These are phyloP conservation scores for Heterobasidion irregulare DNA, from an alignment of 1,284 basidiomycete genomes.

Conservation along the genomic window DNA sequence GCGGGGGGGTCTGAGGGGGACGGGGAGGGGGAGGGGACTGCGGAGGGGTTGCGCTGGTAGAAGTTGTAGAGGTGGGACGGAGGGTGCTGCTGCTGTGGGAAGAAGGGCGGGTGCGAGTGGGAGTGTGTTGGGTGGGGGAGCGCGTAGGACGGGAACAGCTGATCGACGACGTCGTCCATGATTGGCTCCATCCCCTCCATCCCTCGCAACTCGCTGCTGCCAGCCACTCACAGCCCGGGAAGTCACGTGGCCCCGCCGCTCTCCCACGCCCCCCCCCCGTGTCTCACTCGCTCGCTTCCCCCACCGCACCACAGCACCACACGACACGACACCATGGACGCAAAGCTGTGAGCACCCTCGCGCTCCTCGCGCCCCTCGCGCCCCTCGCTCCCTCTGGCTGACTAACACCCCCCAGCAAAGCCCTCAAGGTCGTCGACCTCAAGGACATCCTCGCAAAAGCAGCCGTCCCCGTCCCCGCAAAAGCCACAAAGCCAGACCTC, in stretches of 20 bases:
- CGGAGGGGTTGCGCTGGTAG: slow-evolving; percentile 5
- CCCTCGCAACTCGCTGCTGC: slow-evolving; percentile 15
- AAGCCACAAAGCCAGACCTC: slow-evolving; percentile 60
- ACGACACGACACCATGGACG: slow-evolving; percentile 33
- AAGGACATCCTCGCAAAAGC: slow-evolving; percentile 52
- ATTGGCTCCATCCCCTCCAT: slow-evolving; percentile 6
- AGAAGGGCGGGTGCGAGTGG: slow-evolving; percentile 18
- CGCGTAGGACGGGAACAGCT: slow-evolving; percentile 51
- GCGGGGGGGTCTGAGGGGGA: slow-evolving; percentile 1
- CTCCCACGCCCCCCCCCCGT: background rate
- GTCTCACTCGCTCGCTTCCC: slow-evolving; percentile 13
- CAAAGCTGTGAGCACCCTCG: no score
- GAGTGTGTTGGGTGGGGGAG: slow-evolving; percentile 34
- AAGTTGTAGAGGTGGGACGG: slow-evolving; percentile 9
- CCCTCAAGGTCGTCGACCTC: slow-evolving; percentile 67
- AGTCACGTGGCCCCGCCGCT: slow-evolving; percentile 10
- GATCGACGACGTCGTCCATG: slow-evolving; percentile 54
- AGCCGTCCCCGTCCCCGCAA: slow-evolving; percentile 36
- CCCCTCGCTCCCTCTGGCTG: background rate
- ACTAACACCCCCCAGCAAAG: slow-evolving; percentile 28
- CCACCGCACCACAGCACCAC: slow-evolving; percentile 8
- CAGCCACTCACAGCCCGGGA: slow-evolving; percentile 3
- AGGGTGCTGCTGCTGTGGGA: slow-evolving; percentile 7
- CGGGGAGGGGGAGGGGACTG: slow-evolving; percentile 4
- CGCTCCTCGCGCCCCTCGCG: no score